Conservation (phyloP, 2,329 filamentous ascomycete genomes). For the Westerdykella aurantiaca region DNA sequence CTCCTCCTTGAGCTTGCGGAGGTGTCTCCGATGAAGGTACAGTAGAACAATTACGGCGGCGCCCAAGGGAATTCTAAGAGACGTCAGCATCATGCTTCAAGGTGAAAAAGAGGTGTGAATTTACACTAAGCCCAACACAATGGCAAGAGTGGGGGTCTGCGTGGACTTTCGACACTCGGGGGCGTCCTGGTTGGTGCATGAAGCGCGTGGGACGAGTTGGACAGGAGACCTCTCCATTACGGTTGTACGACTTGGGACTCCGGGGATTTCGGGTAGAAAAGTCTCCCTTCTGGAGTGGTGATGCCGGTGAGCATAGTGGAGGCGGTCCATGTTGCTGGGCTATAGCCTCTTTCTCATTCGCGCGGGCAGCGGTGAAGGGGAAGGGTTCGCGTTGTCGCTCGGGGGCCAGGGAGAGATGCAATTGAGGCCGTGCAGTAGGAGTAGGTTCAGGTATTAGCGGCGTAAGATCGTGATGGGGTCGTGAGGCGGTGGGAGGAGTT, state of each 20-base stretch:
- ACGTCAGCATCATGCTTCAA: constrained; percentile 17
- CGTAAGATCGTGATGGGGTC: constrained; percentile 32
- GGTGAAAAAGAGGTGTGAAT: constrained; percentile 1
- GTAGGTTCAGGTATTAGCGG: constrained; percentile 27
- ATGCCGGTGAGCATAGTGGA: constrained; percentile 27
- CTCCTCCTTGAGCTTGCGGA: constrained; percentile 65
- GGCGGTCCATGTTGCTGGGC: constrained; percentile 25
- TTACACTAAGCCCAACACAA: constrained; percentile 32
- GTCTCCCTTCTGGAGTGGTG: constrained; percentile 22
- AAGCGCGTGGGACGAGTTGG: constrained; percentile 20
- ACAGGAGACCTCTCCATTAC: constrained; percentile 24
- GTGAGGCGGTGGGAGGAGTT: constrained; percentile 12
- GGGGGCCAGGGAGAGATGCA: constrained; percentile 1
- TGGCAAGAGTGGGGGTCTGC: constrained; percentile 25
- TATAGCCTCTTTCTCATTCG: constrained; percentile 17
- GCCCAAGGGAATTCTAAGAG: constrained; percentile 65
- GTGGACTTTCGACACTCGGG: constrained; percentile 34
- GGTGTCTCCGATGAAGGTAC: constrained; percentile 72
- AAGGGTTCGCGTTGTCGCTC: background rate
- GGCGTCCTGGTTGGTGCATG: constrained; percentile 31
- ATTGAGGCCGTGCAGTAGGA: constrained; percentile 2
- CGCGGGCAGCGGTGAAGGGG: constrained; percentile 1
- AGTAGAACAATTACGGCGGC: constrained; percentile 62
- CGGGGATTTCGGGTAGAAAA: constrained; percentile 4
- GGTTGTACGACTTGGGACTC: constrained; percentile 16